Evolutionary conservation across 2,329 filamentous ascomycete species (phyloP).

Genomic region (Basipetospora chlamydospora): DNA sequence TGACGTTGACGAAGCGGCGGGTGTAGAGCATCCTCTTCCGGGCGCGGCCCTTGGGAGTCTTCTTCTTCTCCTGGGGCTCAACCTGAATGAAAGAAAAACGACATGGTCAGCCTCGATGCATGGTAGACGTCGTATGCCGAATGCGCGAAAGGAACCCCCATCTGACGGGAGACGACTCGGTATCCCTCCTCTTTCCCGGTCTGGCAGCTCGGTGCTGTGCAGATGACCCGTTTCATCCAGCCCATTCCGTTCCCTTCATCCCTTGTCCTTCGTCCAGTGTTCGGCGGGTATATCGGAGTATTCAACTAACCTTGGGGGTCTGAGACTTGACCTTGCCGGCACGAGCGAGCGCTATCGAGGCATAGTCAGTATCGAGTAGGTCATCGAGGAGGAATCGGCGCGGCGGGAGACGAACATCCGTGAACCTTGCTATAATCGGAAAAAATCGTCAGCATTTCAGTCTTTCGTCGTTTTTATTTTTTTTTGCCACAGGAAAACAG

Average conservation of each 20-base stretch:
- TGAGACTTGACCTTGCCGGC: conserved; percentile 96
- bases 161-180: too few relatives aligned
- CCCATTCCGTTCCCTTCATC: background rate
- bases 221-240: background rate
- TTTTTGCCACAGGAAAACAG: too few relatives aligned
- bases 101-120: background rate
- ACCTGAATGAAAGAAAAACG: conserved; percentile 35
- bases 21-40: conserved; percentile 96
- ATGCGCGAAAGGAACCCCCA: too few relatives aligned
- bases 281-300: conserved; percentile 10
- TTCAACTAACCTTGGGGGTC: conserved; percentile 64
- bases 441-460: conserved; percentile 5
- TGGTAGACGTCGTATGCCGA: background rate
- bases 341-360: conserved; percentile 54
- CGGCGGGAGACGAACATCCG: conserved; percentile 56
- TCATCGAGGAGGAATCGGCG: conserved; percentile 15
- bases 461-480: too few relatives aligned
- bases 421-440: conserved; percentile 9
- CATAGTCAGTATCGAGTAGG: conserved; percentile 14
- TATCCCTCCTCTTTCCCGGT: too few relatives aligned
- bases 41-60: conserved; percentile 91
- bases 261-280: background rate
- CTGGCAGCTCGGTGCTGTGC: background rate
- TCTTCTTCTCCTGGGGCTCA: conserved; percentile 88
- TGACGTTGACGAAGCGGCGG: conserved; percentile 96